Evolutionary conservation across 2,329 filamentous ascomycete genomes (phyloP), one percentile per base, ranked within the genome.

Genomic region (Pseudofabraea citricarpa): DNA sequence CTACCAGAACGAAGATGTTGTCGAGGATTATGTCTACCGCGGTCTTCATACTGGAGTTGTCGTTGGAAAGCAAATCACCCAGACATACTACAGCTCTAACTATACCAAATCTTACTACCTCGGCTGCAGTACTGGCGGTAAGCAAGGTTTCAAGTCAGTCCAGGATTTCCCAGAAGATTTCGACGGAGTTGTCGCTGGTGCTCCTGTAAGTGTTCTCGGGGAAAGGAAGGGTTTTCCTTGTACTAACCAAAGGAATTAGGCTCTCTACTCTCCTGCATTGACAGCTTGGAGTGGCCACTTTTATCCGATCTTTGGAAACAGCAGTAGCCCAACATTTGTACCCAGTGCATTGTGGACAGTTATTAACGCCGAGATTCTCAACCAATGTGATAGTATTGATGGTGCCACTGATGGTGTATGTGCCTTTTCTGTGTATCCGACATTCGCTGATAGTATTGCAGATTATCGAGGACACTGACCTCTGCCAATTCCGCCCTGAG

Each of bases 111-210:
- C 57, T 7, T 71, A 69, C 47, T 70, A 68, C 45, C 49, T 53
- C 20, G 67, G 67, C 5, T 71, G 66, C 39, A 66, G 62, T 0
- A 68, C 66, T 3, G 68, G 66, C 6, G 67, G 68, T 7, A 61
- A 62, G 6, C 66, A 70, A 54, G 68, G 64, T 1, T 66, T 65
- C 45, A 63, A 67, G 20, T 50, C 66, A n/a, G 64, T 65, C 3
- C 62, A 68, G 40, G 64, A 53, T 13, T 62, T 69, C 43, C 66
- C 67, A 0, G 51, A 61, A 1, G 54, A 69, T 5, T 70, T 71
- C 33, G 65, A 70, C 47, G 67, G 68, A 2, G 68, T 71, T 5
- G 53, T 63, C 27, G 67, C 64, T 7, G 65, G 65, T 12, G 58
- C 56, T 23, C 68, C 67, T 6, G 27, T 31, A 10, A 31, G 27